Percentiles rank a stretch among this genome's conserved stretches.
Conservation (phyloP, 257 asterid species). For the Nicotiana tabacum region DNA sequence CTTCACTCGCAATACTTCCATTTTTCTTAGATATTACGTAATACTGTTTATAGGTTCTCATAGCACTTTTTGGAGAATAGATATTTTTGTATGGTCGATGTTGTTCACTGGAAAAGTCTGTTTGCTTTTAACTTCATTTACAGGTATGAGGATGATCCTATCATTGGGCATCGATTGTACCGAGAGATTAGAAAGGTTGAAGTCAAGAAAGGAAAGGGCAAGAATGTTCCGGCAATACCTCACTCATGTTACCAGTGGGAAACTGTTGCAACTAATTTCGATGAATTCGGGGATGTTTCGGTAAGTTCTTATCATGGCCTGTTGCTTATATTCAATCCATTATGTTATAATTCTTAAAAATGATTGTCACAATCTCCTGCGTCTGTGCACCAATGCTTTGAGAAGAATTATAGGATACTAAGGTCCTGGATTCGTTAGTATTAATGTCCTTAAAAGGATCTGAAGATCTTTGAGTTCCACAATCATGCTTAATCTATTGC, state of each 20-base stretch:
- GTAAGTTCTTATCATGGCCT: constrained; percentile 47
- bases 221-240: constrained; percentile 60
- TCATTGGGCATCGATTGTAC: constrained; percentile 83
- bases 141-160: constrained; percentile 95
- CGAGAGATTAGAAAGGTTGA: constrained; percentile 84
- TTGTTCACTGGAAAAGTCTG: neutral
- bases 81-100: neutral
- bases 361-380: too few species aligned
- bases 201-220: constrained; percentile 89
- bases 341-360: neutral
- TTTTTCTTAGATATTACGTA: neutral
- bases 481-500: too few species aligned
- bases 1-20: neutral
- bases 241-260: constrained; percentile 90
- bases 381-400: too few species aligned
- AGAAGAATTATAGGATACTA: too few species aligned
- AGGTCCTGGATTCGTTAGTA: too few species aligned
- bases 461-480: too few species aligned
- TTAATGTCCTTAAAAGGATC: too few species aligned
- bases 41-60: neutral
- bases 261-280: constrained; percentile 86
- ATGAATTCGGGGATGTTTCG: constrained; percentile 80
- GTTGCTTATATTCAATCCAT: neutral
- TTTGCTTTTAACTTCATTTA: neutral
- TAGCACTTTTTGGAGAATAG: neutral